Percentiles rank a stretch among this genome's conserved stretches.
Conservation (phyloP, 306 rosid species). For the Vicia villosa region DNA sequence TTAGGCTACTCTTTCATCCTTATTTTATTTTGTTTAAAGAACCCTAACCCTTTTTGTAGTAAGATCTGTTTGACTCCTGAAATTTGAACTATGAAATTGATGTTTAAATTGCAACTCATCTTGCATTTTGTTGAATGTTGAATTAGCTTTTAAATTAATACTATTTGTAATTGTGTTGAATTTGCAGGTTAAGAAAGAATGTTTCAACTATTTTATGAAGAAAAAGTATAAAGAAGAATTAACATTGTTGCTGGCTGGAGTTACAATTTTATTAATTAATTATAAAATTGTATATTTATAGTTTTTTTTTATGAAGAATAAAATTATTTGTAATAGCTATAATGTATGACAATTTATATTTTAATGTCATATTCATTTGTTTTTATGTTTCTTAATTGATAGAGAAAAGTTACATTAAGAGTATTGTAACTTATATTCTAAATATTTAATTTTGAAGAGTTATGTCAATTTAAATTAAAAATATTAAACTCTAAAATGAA, state of each 20-base stretch:
- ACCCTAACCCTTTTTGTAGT: too few relatives aligned
- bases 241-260: background rate
- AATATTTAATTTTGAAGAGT: background rate
- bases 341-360: background rate
- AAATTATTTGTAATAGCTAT: background rate
- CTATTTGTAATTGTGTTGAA: background rate
- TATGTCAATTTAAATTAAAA: background rate
- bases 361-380: background rate
- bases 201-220: background rate
- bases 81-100: too few relatives aligned
- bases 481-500: background rate
- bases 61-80: too few relatives aligned
- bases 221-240: background rate
- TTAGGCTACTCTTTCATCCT: too few relatives aligned
- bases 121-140: too few relatives aligned
- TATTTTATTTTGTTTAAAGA: too few relatives aligned
- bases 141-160: too few relatives aligned
- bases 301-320: background rate
- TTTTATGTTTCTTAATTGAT: background rate
- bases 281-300: too few relatives aligned
- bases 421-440: background rate
- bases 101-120: too few relatives aligned
- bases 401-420: too few relatives aligned
- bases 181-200: background rate
- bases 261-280: background rate